Evolutionary conservation across 2,329 filamentous ascomycete species (phyloP).

Genomic region (Exophiala xenobiotica): DNA sequence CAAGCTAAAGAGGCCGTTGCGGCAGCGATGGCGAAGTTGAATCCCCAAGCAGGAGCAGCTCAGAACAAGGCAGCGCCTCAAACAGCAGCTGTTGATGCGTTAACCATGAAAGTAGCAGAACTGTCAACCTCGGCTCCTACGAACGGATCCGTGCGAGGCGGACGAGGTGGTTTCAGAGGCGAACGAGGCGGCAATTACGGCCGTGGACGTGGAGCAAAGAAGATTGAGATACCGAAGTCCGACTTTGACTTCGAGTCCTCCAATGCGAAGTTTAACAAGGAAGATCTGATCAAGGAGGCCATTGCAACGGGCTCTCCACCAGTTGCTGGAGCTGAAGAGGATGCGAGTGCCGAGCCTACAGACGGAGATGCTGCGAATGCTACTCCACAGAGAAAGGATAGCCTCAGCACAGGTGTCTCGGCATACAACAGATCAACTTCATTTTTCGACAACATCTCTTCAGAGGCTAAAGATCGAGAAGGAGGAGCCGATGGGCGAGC

Average conservation of each 20-base stretch:
- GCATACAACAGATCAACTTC: conserved; percentile 85
- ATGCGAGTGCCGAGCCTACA: conserved; percentile 38
- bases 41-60: conserved; percentile 28
- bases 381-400: conserved; percentile 37
- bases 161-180: conserved; percentile 44
- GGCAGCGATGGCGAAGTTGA: conserved; percentile 52
- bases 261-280: conserved; percentile 88
- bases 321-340: conserved; percentile 51
- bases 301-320: conserved; percentile 73
- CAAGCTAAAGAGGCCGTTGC: conserved; percentile 53
- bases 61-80: conserved; percentile 37
- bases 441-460: conserved; percentile 98
- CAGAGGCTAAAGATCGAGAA: conserved; percentile 83
- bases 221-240: conserved; percentile 82
- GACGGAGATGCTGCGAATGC: conserved; percentile 25
- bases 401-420: conserved; percentile 33
- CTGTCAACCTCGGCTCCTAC: conserved; percentile 43
- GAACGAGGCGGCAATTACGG: conserved; percentile 44
- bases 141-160: conserved; percentile 40
- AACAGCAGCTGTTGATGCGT: conserved; percentile 39
- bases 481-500: conserved; percentile 65
- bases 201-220: conserved; percentile 49
- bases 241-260: conserved; percentile 89
- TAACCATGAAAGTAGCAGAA: conserved; percentile 48
- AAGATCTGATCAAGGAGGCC: conserved; percentile 83